Percentiles rank a stretch among this genome's conserved stretches.
phyloP scores from a whole-genome alignment of 805 yeast species.

The Nakazawaea ernobii region DNA sequence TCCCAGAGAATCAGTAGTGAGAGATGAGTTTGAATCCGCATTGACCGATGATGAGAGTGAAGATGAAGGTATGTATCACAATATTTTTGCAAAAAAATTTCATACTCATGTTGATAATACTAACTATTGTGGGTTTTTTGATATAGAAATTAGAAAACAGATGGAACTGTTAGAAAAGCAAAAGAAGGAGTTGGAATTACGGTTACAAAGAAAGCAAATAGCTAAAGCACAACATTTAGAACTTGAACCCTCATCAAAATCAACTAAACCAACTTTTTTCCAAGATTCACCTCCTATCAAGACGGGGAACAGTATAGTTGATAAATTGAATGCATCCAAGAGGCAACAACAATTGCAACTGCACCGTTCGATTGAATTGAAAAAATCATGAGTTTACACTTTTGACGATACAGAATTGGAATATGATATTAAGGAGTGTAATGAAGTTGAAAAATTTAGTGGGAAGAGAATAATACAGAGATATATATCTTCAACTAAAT shows the following conservation, averaged over 20 bases:
- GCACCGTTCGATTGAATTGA: slow-evolving; percentile 1
- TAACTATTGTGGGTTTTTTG: background rate
- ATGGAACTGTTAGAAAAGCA: background rate
- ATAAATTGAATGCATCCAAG: slow-evolving; percentile 1
- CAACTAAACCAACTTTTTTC: background rate
- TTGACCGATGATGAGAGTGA: slow-evolving; percentile 9
- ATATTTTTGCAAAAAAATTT: background rate
- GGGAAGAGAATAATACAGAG: slow-evolving; percentile 38
- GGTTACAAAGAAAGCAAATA: background rate
- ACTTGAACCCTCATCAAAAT: background rate
- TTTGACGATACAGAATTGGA: slow-evolving; percentile 2
- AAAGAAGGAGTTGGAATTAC: background rate
- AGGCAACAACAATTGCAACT: background rate
- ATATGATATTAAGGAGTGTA: slow-evolving; percentile 14
- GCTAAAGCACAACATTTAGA: slow-evolving; percentile 1
- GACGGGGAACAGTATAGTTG: background rate
- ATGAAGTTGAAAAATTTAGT: slow-evolving; percentile 40
- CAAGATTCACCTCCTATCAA: background rate
- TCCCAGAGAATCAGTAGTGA: slow-evolving; percentile 7
- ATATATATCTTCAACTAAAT: slow-evolving; percentile 32
- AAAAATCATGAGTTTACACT: slow-evolving; percentile 5
- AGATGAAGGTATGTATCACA: slow-evolving; percentile 4
- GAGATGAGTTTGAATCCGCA: slow-evolving; percentile 2
- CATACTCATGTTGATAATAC: too few species aligned
- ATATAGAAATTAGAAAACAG: background rate